Evolutionary conservation across 495 filamentous ascomycete species (phyloP).

Genomic region (Collariella sp.): DNA sequence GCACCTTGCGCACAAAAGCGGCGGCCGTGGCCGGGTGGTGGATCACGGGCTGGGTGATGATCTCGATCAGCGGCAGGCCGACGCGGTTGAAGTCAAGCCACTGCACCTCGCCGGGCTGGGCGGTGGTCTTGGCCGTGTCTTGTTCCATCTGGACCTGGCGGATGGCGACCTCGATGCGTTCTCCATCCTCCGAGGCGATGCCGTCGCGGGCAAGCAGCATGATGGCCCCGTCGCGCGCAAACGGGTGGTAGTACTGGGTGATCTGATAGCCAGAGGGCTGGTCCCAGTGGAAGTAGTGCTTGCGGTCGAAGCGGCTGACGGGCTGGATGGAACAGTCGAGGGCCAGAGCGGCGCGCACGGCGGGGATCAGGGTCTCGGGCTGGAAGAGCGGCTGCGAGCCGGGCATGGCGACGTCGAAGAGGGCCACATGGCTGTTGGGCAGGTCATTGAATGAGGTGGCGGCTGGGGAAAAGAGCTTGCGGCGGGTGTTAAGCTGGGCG

Average conservation of each 20-base stretch:
- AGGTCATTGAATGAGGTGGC: constrained; percentile 53
- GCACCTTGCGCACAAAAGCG: constrained; percentile 80
- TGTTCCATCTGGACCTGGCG: constrained; percentile 95
- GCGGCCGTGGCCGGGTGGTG: constrained; percentile 78
- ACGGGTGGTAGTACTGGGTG: constrained; percentile 88
- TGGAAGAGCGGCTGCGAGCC: constrained; percentile 86
- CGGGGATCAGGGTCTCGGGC: constrained; percentile 72
- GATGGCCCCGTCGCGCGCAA: constrained; percentile 68
- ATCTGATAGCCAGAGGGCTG: constrained; percentile 96
- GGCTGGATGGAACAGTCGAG: constrained; percentile 69
- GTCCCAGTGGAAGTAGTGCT: constrained; percentile 99
- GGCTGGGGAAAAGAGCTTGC: constrained; percentile 79
- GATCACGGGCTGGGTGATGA: constrained; percentile 85
- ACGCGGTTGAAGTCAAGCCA: constrained; percentile 93
- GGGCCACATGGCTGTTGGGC: constrained; percentile 78
- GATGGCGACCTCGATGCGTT: constrained; percentile 63
- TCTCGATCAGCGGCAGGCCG: constrained; percentile 82
- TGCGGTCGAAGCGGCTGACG: constrained; percentile 79
- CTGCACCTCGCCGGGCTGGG: constrained; percentile 60
- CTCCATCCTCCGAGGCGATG: constrained; percentile 60
- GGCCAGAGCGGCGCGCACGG: constrained; percentile 78
- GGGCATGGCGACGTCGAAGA: constrained; percentile 84
- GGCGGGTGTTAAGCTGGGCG: constrained; percentile 79
- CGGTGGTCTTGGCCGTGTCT: constrained; percentile 90
- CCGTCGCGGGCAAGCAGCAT: constrained; percentile 67